Evolutionary conservation across 805 yeast genomes (phyloP), one percentile per base, ranked within the genome.

Genomic region (Lachancea sp.): DNA sequence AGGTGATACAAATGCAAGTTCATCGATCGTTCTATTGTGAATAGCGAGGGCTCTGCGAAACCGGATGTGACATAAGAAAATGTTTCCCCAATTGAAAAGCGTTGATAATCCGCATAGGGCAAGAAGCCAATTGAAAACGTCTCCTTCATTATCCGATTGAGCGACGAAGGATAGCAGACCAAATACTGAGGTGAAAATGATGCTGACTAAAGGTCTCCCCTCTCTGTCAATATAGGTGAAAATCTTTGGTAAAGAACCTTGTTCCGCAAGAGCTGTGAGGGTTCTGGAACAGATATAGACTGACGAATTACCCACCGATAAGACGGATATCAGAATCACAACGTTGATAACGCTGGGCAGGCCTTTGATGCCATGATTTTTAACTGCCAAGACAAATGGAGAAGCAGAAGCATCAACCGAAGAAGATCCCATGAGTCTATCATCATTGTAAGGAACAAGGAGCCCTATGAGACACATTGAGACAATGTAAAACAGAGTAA

Each of bases 341-440:
- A 75, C 83, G 54, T 82, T 82, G 64, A 82, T 69, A 24, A 82
- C 74, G 30, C 75, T 69, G 19, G 85, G 85, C 37, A 80, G 61
- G 30, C 80, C 87, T 23, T 59, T 64, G 46, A 79, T 77, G 43
- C 85, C 84, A 19, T 81, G 83, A 34, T 71, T 68, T 24, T 58
- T 66, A 40, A 81, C 73, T 24, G 90, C 84, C 62, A 83, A 76
- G 39, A 83, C 90, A 50, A 83, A 83, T 12, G 92, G 90, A 12
- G 89, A 82, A 8, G 87, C 83, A 12, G 78, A 62, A 32, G 81
- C 81, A 47, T 74, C 77, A 37, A 71, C 76, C 36, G 67, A 71
- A 35, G 71, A 57, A 23, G 72, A 66, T 42, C 75, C 74, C 40
- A 71, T 61, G 4, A 32, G 15, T 45, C 70, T 60, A 45, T 17